Base-by-base conservation (phyloP, 257 asterid species). In the Mitragyna speciosa region DNA sequence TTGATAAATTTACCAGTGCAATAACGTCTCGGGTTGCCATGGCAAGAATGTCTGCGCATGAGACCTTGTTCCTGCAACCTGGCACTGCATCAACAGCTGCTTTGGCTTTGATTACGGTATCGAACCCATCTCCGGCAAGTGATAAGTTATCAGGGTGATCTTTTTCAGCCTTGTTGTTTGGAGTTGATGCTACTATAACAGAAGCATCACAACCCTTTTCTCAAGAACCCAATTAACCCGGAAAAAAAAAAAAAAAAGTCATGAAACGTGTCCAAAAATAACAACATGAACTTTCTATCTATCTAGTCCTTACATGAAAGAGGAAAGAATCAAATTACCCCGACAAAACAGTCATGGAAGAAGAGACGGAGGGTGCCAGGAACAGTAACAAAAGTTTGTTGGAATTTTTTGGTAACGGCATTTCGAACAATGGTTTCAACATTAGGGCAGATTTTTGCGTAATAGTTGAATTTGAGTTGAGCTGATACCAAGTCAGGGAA, bases 91-190 rank as follows among this genome's bases (percentile, higher is more conserved):
- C 98, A 0, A 95, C 88, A 0, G 98, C 99, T 0, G 91, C 92
- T 76, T 93, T 93, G 17, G 99, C 99, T 79, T 91, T 95, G 79
- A 93, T 82, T 7, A 95, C 93, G 0, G 97, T 84, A 84, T 95
- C 99, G 70, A 95, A 95, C 45, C 99, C 99, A 31, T 95, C 99
- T 82, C 99, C 99, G n/a, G 99, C 99, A 8, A 95, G 81, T 2
- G 99, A 95, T 26, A 93, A 73, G 61, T 95, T 95, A 76, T 93
- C 98, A 0, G 92, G 89, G 65, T 92, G 90, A 79, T 95, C 99
- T 86, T 92, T 95, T 78, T 95, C 99, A 0, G 99, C 97, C 74
- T 43, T 89, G 74, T 92, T 93, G 16, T 84, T 87, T 6, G 83
- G 73, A 2, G 94, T 85, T 14, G 99, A 93, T 24, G 94, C 92